A percentile compares a stretch with the other conserved stretches of the same genome.
Evolutionary conservation across 768 basidiomycete genomes (phyloP).

Genomic region (Pleurotus cornucopiae): DNA sequence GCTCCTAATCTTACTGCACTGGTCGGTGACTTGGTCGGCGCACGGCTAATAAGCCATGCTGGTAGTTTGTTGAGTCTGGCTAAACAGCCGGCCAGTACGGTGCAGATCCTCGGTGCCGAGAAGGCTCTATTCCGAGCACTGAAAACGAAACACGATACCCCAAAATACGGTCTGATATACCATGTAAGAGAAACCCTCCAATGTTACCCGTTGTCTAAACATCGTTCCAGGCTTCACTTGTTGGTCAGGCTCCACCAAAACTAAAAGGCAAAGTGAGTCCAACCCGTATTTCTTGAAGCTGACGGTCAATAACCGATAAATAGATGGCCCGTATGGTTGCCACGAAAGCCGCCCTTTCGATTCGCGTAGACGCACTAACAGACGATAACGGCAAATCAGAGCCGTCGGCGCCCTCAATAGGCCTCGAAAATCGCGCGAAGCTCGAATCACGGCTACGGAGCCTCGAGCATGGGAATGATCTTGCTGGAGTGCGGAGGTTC

Average conservation of each 20-base stretch:
- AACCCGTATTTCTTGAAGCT: background rate
- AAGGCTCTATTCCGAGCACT: slow-evolving; percentile 97
- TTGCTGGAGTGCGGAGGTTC: slow-evolving; percentile 65
- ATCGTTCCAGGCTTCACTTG: slow-evolving; percentile 72
- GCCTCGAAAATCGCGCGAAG: slow-evolving; percentile 90
- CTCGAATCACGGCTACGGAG: slow-evolving; percentile 91
- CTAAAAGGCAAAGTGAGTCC: slow-evolving; percentile 86
- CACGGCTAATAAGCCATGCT: slow-evolving; percentile 91
- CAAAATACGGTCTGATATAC: slow-evolving; percentile 99
- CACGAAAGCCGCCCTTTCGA: slow-evolving; percentile 94
- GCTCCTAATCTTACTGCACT: slow-evolving; percentile 95
- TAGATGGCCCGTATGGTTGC: slow-evolving; percentile 99
- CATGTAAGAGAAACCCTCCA: slow-evolving; percentile 54
- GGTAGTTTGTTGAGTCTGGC: slow-evolving; percentile 92
- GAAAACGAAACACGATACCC: slow-evolving; percentile 99
- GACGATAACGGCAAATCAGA: slow-evolving; percentile 90
- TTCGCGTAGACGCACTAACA: slow-evolving; percentile 95
- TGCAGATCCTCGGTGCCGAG: slow-evolving; percentile 97
- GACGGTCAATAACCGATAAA: slow-evolving; percentile 1
- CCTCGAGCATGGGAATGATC: slow-evolving; percentile 80
- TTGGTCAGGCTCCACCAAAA: slow-evolving; percentile 96
- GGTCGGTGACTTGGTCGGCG: slow-evolving; percentile 90
- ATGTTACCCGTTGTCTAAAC: background rate
- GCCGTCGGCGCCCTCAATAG: slow-evolving; percentile 76
- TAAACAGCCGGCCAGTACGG: slow-evolving; percentile 97